These are phyloP conservation scores for Spathaspora sp. DNA, from an alignment of 805 yeast genomes.

Conservation along the genomic window DNA sequence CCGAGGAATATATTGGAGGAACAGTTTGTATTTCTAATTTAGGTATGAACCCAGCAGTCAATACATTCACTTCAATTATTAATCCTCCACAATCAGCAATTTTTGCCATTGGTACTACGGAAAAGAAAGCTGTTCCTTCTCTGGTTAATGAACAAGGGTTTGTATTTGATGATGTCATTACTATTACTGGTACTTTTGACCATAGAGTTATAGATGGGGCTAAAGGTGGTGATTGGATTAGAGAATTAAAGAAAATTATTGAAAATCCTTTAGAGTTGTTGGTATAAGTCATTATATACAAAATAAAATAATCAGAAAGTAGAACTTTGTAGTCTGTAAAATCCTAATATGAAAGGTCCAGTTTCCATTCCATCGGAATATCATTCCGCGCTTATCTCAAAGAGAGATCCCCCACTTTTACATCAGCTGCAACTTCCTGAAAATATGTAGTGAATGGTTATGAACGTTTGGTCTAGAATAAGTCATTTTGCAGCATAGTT, in stretches of 20 bases:
- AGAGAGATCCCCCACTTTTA: too few species aligned
- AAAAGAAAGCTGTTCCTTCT: constrained; percentile 91
- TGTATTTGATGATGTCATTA: constrained; percentile 85
- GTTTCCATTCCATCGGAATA: too few species aligned
- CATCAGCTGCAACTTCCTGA: too few species aligned
- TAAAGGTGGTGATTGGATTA: constrained; percentile 94
- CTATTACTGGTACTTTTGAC: constrained; percentile 94
- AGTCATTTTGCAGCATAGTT: too few species aligned
- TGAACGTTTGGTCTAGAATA: too few species aligned
- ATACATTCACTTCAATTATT: constrained; percentile 90
- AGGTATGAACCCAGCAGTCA: constrained; percentile 97
- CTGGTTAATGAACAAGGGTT: constrained; percentile 87
- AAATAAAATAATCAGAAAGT: background rate
- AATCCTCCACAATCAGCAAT: constrained; percentile 97
- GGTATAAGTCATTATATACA: constrained; percentile 41
- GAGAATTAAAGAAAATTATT: constrained; percentile 81
- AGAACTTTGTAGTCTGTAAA: background rate
- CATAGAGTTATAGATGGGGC: constrained; percentile 98
- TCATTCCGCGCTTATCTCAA: too few species aligned
- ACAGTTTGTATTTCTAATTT: constrained; percentile 97
- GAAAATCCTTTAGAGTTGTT: constrained; percentile 96
- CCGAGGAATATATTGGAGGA: constrained; percentile 99
- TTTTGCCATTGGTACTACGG: constrained; percentile 90
- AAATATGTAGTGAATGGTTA: too few species aligned
- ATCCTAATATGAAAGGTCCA: too few species aligned